Evolutionary conservation across 306 rosid genomes (phyloP), one percentile per base, ranked within the genome.

Genomic region (Lathyrus tuberosus): DNA sequence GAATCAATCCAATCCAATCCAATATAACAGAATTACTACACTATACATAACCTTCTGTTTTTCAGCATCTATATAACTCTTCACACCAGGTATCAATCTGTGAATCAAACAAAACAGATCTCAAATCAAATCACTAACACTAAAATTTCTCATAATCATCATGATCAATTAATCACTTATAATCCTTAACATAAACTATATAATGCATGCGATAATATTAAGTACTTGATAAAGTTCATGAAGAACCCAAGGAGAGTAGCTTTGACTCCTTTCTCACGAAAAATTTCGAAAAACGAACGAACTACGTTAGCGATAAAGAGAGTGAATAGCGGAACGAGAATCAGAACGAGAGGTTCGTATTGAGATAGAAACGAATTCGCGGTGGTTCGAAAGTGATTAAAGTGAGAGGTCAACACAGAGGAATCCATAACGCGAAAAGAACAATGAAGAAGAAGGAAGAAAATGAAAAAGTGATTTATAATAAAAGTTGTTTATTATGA

Each of bases 21-120:
- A 76, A 66, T 60, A 12, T 8, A 61, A n/a, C 2, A 26, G 22
- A 69, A 40, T 62, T 17, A 38, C 48, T 16, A 37, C 60, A 57
- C 63, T 10, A 41, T n/a, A 48, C 3, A 67, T 4, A 4, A 83
- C 87, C 87, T 83, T 83, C 54, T 17, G 79, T 44, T 83, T 83
- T 44, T 83, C 75, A 1, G 77, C 81, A 59, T 79, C 73, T 20
- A 83, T 72, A 62, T 76, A 79, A 37, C 72, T 61, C 77, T 76
- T 76, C 54, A 83, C 87, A 1, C 72, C 80, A 68, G 87, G 87
- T 17, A 83, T 24, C 78, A 76, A 76, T 73, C 87, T 83, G 80
- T 7, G 0, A 14, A 68, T 57, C 54, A 72, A 52, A 20, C 11
- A 51, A 18, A 10, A 33, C 59, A 52, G 60, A 79, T 64, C 72